phyloP scores from a whole-genome alignment of 2,329 filamentous ascomycete genomes.

The Trichoderma atrobrunneum region DNA sequence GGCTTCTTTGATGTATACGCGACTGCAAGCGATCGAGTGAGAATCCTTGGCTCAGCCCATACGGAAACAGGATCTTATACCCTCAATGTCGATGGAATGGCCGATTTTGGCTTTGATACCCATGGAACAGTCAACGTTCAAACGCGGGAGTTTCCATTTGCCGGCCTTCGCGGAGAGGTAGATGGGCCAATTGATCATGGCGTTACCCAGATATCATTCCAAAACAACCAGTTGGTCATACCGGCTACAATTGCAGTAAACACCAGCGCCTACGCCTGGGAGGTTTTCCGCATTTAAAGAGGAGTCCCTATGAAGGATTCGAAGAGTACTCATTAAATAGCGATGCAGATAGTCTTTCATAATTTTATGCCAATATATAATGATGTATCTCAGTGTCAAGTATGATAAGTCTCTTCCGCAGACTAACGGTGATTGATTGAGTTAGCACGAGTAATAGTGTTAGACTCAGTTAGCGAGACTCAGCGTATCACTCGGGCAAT shows the following conservation, averaged over 20 bases:
- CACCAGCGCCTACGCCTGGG: constrained; percentile 15
- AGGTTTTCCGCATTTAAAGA: not conserved
- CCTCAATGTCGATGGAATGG: not conserved
- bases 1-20: constrained; percentile 12
- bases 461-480: not conserved
- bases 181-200: constrained; percentile 15
- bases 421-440: not conserved
- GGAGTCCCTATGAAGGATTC: not conserved
- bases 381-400: not conserved
- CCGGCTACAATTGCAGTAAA: constrained; percentile 8
- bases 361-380: not conserved
- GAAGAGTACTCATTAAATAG: not conserved
- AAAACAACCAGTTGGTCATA: constrained; percentile 7
- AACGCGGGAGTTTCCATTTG: constrained; percentile 4
- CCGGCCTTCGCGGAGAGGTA: constrained; percentile 10
- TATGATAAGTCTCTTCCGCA: not conserved
- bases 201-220: not conserved
- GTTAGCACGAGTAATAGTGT: not conserved
- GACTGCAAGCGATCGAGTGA: constrained; percentile 12
- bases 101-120: constrained; percentile 14
- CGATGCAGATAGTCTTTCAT: not conserved
- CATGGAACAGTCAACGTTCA: constrained; percentile 5
- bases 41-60: constrained; percentile 14
- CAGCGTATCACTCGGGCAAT: not conserved
- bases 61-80: constrained; percentile 2